These are phyloP conservation scores for Cryptococcus sp. DNA, from an alignment of 1,284 basidiomycete genomes.

Conservation along the genomic window DNA sequence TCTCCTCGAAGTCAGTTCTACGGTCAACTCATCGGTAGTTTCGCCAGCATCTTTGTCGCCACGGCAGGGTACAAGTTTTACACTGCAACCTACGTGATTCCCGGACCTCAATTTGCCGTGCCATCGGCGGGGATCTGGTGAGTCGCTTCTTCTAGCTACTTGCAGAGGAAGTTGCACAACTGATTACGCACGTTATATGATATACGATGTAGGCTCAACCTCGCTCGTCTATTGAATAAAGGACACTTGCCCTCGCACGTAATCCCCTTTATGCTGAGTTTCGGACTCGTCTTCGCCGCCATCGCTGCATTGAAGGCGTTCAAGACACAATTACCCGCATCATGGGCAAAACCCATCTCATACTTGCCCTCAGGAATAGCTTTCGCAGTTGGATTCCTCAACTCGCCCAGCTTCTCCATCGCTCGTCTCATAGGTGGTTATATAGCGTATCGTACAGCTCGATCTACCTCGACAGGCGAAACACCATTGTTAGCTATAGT, in stretches of 20 bases:
- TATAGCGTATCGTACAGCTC: slow-evolving; percentile 68
- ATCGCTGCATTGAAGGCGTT: slow-evolving; percentile 70
- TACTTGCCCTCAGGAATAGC: slow-evolving; percentile 89
- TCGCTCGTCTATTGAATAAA: slow-evolving; percentile 80
- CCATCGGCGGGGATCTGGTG: slow-evolving; percentile 78
- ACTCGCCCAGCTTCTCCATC: slow-evolving; percentile 91
- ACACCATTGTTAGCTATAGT: slow-evolving; percentile 76
- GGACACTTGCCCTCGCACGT: slow-evolving; percentile 78
- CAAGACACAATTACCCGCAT: slow-evolving; percentile 52
- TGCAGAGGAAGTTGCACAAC: neutral
- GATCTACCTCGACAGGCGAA: slow-evolving; percentile 49
- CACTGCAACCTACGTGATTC: slow-evolving; percentile 72
- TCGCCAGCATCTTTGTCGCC: slow-evolving; percentile 83
- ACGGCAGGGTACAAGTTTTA: slow-evolving; percentile 86
- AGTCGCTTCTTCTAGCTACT: slow-evolving; percentile 13
- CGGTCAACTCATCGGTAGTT: slow-evolving; percentile 83
- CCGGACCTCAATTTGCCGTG: slow-evolving; percentile 85
- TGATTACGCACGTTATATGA: neutral
- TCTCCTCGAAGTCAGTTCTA: slow-evolving; percentile 86
- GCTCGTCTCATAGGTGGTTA: slow-evolving; percentile 87
- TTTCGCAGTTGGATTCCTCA: slow-evolving; percentile 79
- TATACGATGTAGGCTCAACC: slow-evolving; percentile 69
- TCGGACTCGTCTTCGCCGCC: slow-evolving; percentile 68
- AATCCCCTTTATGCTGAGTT: slow-evolving; percentile 75
- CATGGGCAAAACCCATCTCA: slow-evolving; percentile 57